Conservation (phyloP, 306 rosid genomes). For the Prunus mongolica region DNA sequence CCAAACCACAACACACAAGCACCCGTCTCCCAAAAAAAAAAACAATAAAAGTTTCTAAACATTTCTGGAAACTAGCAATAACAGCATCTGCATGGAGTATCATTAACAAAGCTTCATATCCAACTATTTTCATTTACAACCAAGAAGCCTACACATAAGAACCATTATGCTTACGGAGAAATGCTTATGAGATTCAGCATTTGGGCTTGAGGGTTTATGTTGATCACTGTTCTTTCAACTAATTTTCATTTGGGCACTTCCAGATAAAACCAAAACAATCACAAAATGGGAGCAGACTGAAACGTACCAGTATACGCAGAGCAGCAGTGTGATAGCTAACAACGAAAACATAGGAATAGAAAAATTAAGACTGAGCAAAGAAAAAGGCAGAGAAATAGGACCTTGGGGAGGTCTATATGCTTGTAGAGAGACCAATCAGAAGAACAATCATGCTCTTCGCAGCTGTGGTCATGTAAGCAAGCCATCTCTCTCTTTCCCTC, state of each 20-base stretch:
- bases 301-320: not conserved
- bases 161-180: not conserved
- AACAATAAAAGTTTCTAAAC: not conserved
- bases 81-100: not conserved
- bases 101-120: not conserved
- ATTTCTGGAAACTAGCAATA: too few relatives aligned
- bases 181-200: not conserved
- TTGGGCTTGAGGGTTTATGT: not conserved
- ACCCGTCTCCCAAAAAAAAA: not conserved
- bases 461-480: conserved; percentile 87
- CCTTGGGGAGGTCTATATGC: conserved; percentile 86
- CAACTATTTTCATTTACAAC: not conserved
- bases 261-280: not conserved
- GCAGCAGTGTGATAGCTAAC: not conserved
- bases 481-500: conserved; percentile 44
- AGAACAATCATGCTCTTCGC: conserved; percentile 95
- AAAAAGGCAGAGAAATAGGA: not conserved
- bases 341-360: not conserved
- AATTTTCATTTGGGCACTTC: not conserved
- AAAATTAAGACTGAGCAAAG: not conserved
- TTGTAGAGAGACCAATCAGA: conserved; percentile 88
- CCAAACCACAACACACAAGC: not conserved
- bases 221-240: not conserved
- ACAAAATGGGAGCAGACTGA: not conserved
- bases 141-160: not conserved